Base-by-base conservation (phyloP, 73 alveolate genomes). In the Stentor roeselii region DNA sequence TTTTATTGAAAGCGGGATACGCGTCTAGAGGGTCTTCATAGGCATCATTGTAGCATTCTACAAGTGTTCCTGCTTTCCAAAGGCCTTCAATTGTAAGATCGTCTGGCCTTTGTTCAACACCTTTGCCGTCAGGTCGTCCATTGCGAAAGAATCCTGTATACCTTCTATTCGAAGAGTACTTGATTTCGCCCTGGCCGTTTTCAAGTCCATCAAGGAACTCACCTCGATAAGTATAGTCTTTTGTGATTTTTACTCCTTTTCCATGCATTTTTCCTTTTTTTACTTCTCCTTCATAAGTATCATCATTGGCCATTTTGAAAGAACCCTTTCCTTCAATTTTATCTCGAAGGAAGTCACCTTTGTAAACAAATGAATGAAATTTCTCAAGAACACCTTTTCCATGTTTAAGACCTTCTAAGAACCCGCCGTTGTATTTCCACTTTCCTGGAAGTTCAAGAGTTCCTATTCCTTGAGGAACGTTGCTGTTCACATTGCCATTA, bases 241-340 rank as follows among this genome's bases (percentile, higher is more conserved):
- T n/a, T 30, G 21, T 36, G 11, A 14, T 76, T 14, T 21, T 21
- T 15, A 76, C 2, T n/a, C 84, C 84, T 76, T 37, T 39, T 37
- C 84, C 84, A 2, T 76, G 84, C 84, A 76, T 76, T 76, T 76
- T 76, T 6, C 34, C 34, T 76, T 35, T 15, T 21, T 21, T 14
- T n/a, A 15, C 14, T 76, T 76, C 82, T 6, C 84, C 84, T 76
- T 76, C 84, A 76, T 76, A 76, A 6, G 21, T n/a, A 76, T 34
- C 34, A 21, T 67, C 84, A 76, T 76, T 39, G 1, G 86, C 59
- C 1, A 15, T 21, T 6, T 76, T 27, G 39, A 21, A 34, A n/a
- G 39, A 1, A 0, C 84, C 84, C 39, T 76, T 35, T 2, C 84
- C 84, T 76, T 76, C 60, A 0, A 39, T n/a, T 35, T 76, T 39